Evolutionary conservation across 2,329 filamentous ascomycete genomes (phyloP).

Genomic region (Verticillium zaregamsianum): DNA sequence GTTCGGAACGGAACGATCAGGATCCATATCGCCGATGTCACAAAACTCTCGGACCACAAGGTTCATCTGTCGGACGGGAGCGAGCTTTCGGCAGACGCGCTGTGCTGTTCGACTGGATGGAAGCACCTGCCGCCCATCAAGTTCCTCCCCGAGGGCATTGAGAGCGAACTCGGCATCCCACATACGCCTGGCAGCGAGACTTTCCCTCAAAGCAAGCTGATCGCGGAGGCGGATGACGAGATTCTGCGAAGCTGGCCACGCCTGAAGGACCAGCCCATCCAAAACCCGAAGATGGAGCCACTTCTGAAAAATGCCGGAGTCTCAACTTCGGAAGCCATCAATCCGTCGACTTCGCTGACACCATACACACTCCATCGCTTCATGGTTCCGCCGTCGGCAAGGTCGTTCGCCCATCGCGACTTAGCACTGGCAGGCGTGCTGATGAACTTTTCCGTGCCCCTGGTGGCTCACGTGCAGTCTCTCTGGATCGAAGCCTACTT

Average conservation of each 20-base stretch:
- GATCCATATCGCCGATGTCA: conserved; percentile 50
- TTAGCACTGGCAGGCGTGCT: conserved; percentile 42
- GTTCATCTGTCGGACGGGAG: conserved; percentile 49
- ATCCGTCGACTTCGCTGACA: conserved; percentile 23
- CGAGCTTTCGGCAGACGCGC: conserved; percentile 40
- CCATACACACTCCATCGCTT: conserved; percentile 42
- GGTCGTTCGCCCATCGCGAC: conserved; percentile 31
- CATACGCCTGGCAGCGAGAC: conserved; percentile 22
- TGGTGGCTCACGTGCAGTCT: conserved; percentile 43
- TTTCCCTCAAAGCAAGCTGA: conserved; percentile 22
- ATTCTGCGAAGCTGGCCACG: conserved; percentile 51
- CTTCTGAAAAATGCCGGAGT: conserved; percentile 33
- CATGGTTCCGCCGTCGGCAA: conserved; percentile 35
- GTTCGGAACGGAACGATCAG: conserved; percentile 47
- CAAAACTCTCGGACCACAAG: conserved; percentile 34
- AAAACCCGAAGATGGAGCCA: conserved; percentile 40
- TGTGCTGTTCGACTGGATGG: conserved; percentile 59
- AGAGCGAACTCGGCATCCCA: conserved; percentile 44
- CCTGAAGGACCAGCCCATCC: conserved; percentile 45
- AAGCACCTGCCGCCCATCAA: conserved; percentile 46
- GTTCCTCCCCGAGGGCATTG: conserved; percentile 45
- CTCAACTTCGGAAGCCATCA: conserved; percentile 22
- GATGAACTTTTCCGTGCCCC: conserved; percentile 36
- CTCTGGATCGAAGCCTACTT: conserved; percentile 67
- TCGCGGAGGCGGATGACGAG: conserved; percentile 43